Conservation (phyloP, 2,329 filamentous ascomycete species). For the Paracamarosporium sp. region DNA sequence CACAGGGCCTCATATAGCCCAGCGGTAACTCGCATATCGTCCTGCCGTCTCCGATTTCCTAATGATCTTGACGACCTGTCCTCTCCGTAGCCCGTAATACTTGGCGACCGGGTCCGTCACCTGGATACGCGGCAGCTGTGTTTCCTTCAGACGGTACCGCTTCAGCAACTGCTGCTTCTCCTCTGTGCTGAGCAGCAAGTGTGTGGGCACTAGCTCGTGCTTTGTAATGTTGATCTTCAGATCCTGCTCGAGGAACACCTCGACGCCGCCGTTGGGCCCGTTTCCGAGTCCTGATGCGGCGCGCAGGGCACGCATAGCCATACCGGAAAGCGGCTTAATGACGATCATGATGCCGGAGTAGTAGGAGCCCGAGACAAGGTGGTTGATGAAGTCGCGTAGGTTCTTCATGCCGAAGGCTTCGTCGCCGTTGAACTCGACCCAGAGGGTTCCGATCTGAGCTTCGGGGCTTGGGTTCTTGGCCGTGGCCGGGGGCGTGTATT, state of each 20-base stretch:
- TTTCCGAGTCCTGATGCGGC: conserved; percentile 35
- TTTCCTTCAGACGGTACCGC: conserved; percentile 95
- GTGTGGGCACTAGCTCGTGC: conserved; percentile 94
- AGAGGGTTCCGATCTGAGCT: conserved; percentile 84
- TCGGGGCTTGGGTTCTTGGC: conserved; percentile 72
- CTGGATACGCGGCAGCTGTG: conserved; percentile 91
- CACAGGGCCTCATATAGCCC: conserved; percentile 54
- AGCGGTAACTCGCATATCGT: conserved; percentile 93
- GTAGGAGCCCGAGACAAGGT: conserved; percentile 80
- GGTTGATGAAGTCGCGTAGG: conserved; percentile 86
- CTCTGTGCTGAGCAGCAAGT: conserved; percentile 86
- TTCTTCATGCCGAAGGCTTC: conserved; percentile 86
- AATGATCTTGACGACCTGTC: conserved; percentile 98
- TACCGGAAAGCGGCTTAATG: conserved; percentile 79
- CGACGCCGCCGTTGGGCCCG: conserved; percentile 81
- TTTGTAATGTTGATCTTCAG: conserved; percentile 97
- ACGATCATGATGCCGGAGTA: conserved; percentile 92
- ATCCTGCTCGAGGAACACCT: conserved; percentile 96
- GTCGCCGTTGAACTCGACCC: conserved; percentile 89
- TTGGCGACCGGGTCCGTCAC: conserved; percentile 90
- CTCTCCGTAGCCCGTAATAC: conserved; percentile 87
- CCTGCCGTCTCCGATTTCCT: conserved; percentile 94
- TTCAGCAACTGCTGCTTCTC: conserved; percentile 87
- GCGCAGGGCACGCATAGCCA: conserved; percentile 61
- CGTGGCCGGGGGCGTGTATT: conserved; percentile 77